phyloP scores from a whole-genome alignment of 495 filamentous ascomycete genomes.

The Talaromyces wortmannii region DNA sequence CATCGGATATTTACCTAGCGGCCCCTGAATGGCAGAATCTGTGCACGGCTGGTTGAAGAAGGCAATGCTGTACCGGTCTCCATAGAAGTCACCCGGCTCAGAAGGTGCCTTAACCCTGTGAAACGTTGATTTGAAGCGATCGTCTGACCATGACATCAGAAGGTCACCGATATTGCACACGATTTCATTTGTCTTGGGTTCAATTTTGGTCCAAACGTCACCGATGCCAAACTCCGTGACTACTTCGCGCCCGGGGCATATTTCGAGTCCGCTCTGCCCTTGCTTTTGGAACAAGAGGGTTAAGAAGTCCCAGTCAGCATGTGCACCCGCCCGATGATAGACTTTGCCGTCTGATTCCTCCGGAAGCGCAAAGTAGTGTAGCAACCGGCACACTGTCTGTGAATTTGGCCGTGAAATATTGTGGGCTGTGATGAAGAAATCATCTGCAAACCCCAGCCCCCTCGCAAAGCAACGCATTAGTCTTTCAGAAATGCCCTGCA shows the following conservation, averaged over 20 bases:
- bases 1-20: conserved; percentile 51
- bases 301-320: conserved; percentile 57
- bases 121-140: conserved; percentile 60
- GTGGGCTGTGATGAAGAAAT: conserved; percentile 52
- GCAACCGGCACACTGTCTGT: conserved; percentile 49
- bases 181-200: conserved; percentile 48
- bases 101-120: conserved; percentile 55
- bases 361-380: conserved; percentile 50
- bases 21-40: conserved; percentile 54
- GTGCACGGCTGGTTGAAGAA: conserved; percentile 61
- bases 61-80: conserved; percentile 55
- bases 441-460: conserved; percentile 47
- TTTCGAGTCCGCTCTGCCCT: conserved; percentile 56
- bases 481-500: conserved; percentile 45
- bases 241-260: conserved; percentile 58
- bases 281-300: conserved; percentile 61
- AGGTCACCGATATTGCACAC: conserved; percentile 65
- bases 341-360: conserved; percentile 30
- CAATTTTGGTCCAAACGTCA: conserved; percentile 56
- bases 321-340: conserved; percentile 57
- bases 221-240: conserved; percentile 53
- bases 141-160: conserved; percentile 64
- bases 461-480: conserved; percentile 55
- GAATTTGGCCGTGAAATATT: conserved; percentile 37
- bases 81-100: conserved; percentile 46